phyloP scores from a whole-genome alignment of 2,329 filamentous ascomycete genomes.

The Periconia sp. region DNA sequence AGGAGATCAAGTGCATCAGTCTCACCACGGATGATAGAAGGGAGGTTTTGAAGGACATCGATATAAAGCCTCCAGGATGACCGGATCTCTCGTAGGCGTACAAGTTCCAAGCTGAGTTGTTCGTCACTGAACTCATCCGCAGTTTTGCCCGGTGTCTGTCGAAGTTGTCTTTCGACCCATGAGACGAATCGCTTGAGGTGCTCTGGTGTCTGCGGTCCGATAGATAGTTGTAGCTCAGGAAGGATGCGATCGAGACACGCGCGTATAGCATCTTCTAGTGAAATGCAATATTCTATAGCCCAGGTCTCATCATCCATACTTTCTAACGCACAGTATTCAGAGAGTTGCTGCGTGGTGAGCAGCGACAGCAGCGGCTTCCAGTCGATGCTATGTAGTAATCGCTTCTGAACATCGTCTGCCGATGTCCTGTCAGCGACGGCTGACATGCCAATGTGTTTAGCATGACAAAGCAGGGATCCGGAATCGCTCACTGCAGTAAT shows the following conservation, averaged over 20 bases:
- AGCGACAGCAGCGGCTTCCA: slow-evolving; percentile 13
- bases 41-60: slow-evolving; percentile 1
- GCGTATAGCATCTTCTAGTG: neutral
- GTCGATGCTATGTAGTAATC: slow-evolving; percentile 9
- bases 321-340: slow-evolving; percentile 2
- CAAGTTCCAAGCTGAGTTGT: neutral
- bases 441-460: slow-evolving; percentile 1
- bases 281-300: neutral
- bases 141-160: neutral
- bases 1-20: slow-evolving; percentile 7
- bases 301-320: neutral
- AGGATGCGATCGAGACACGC: neutral
- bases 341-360: slow-evolving; percentile 1
- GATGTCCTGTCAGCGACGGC: neutral
- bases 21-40: slow-evolving; percentile 4
- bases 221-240: neutral
- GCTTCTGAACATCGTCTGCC: neutral
- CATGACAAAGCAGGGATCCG: neutral
- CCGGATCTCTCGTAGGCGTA: neutral
- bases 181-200: slow-evolving; percentile 7
- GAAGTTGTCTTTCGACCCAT: slow-evolving; percentile 7
- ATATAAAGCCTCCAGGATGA: slow-evolving; percentile 6
- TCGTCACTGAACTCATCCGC: neutral
- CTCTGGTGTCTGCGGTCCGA: neutral
- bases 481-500: slow-evolving; percentile 1